phyloP scores from a whole-genome alignment of 1,139 yeast species.

The Meyerozyma elateridarum region DNA sequence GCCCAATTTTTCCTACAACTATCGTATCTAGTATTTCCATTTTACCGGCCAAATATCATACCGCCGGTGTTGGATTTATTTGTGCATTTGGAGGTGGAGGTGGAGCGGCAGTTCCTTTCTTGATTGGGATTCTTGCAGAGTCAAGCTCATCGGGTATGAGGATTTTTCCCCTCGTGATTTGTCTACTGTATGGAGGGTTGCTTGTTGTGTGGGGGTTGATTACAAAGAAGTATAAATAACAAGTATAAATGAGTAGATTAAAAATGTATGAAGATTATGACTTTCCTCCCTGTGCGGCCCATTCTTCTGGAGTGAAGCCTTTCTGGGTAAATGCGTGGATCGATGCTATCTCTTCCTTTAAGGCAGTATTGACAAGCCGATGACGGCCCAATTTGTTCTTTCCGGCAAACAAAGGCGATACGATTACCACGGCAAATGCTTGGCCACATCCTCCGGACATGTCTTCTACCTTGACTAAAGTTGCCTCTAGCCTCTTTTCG shows the following conservation, averaged over 20 bases:
- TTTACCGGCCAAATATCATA: conserved; percentile 57
- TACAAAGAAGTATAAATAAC: conserved; percentile 14
- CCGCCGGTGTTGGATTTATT: conserved; percentile 68
- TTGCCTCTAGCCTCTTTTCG: conserved; percentile 46
- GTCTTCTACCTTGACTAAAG: conserved; percentile 59
- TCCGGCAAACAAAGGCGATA: conserved; percentile 48
- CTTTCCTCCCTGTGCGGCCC: conserved; percentile 46
- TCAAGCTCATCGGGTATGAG: conserved; percentile 24
- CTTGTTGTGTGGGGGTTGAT: conserved; percentile 26
- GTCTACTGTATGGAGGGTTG: conserved; percentile 23
- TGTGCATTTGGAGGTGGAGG: conserved; percentile 76
- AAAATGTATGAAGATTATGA: conserved; percentile 5
- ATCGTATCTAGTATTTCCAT: conserved; percentile 60
- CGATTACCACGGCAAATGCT: conserved; percentile 83
- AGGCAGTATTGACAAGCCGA: conserved; percentile 72
- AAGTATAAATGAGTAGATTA: conserved; percentile 9
- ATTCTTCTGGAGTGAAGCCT: conserved; percentile 69
- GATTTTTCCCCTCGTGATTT: conserved; percentile 30
- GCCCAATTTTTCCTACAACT: conserved; percentile 79
- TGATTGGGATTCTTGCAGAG: conserved; percentile 49
- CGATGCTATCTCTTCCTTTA: conserved; percentile 74
- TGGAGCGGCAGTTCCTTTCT: conserved; percentile 73
- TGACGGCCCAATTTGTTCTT: conserved; percentile 85
- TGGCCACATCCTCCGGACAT: conserved; percentile 88
- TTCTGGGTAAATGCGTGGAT: conserved; percentile 97